Percentiles rank a stretch among this genome's conserved stretches.
Evolutionary conservation across 78 protist genomes (phyloP).

Genomic region (Chrysochromulina parva): DNA sequence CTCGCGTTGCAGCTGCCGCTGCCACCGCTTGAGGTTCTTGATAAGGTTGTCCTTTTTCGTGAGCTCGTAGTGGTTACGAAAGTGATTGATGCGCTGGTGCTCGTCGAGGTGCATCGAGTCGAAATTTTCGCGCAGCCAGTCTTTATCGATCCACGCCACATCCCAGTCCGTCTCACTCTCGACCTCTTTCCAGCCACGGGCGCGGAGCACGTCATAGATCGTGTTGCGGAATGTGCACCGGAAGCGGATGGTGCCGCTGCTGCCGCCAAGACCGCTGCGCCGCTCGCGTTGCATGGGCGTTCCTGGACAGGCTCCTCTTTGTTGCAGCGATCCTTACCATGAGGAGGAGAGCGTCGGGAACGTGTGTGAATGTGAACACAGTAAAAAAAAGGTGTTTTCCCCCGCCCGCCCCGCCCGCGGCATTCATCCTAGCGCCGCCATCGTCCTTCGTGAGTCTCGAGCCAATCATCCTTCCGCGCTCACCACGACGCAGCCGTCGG

Average conservation of each 20-base stretch:
- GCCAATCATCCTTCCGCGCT: too few relatives aligned
- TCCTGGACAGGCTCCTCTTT: too few relatives aligned
- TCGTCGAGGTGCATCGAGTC: constrained; percentile 36
- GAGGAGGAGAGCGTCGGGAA: too few relatives aligned
- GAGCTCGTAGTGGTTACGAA: constrained; percentile 76
- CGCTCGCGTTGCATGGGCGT: too few relatives aligned
- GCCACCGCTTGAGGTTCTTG: constrained; percentile 70
- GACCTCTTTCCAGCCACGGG: constrained; percentile 50
- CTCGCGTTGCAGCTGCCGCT: constrained; percentile 46
- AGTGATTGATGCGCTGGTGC: constrained; percentile 71
- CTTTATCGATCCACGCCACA: constrained; percentile 57
- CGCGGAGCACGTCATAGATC: neutral
- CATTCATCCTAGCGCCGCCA: too few relatives aligned
- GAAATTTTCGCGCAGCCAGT: constrained; percentile 41
- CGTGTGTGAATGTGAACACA: too few relatives aligned
- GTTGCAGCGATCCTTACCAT: too few relatives aligned
- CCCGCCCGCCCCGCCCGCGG: too few relatives aligned
- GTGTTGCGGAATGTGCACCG: constrained; percentile 31
- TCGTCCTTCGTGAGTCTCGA: too few relatives aligned
- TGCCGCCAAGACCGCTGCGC: too few relatives aligned
- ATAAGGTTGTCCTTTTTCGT: constrained; percentile 69
- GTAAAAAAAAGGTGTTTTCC: too few relatives aligned
- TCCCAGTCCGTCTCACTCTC: constrained; percentile 54
- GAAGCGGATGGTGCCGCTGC: neutral
- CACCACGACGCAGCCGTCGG: too few relatives aligned